Conservation (phyloP, 1,284 basidiomycete genomes). For the Cutaneotrichosporon sp. region DNA sequence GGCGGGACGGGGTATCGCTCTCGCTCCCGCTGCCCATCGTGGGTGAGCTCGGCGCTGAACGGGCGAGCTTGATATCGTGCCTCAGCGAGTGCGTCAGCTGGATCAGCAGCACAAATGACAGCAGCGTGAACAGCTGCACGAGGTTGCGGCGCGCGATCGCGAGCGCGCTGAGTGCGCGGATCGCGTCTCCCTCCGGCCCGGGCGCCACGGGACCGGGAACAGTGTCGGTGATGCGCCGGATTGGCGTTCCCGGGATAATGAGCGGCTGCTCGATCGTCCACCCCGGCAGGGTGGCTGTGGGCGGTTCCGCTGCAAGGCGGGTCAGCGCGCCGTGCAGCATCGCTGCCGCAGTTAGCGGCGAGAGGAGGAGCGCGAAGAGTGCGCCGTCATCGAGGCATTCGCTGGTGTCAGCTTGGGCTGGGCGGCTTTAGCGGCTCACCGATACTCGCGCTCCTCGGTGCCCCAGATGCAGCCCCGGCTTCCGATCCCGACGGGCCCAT, state of each 20-base stretch:
- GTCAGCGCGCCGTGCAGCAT: constrained; percentile 60
- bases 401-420: constrained; percentile 55
- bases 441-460: constrained; percentile 52
- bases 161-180: constrained; percentile 63
- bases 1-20: not conserved
- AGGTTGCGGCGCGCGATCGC: constrained; percentile 70
- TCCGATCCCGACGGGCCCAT: constrained; percentile 29
- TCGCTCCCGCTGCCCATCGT: constrained; percentile 4
- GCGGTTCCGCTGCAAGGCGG: constrained; percentile 36
- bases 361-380: constrained; percentile 73
- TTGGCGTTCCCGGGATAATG: constrained; percentile 47
- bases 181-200: constrained; percentile 49
- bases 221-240: constrained; percentile 40
- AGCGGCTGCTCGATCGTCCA: constrained; percentile 78
- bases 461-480: constrained; percentile 50
- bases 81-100: constrained; percentile 75
- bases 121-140: constrained; percentile 74
- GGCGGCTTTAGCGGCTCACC: constrained; percentile 29
- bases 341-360: constrained; percentile 71
- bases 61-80: constrained; percentile 58
- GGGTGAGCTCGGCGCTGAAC: not conserved
- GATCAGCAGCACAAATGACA: constrained; percentile 72
- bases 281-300: constrained; percentile 57
- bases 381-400: constrained; percentile 80
- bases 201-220: not conserved